A percentile compares a stretch with the other conserved stretches of the same genome.
These are phyloP conservation scores for Cardamine occulta DNA, from an alignment of 345 rosid species.

Conservation along the genomic window DNA sequence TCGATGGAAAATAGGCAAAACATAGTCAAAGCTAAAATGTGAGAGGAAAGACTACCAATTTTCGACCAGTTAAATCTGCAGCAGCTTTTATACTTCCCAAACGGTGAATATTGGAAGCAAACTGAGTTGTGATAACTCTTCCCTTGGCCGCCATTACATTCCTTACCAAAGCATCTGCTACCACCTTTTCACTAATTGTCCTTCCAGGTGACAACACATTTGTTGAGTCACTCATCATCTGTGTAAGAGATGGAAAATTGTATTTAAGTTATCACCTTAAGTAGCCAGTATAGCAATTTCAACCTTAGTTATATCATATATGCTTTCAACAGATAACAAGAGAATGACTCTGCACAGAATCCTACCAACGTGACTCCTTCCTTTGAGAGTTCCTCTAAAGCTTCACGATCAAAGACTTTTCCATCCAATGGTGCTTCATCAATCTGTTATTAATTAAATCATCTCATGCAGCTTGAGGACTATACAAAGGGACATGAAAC, in stretches of 20 bases:
- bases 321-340: slow-evolving; percentile 14
- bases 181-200: slow-evolving; percentile 83
- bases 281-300: slow-evolving; percentile 8
- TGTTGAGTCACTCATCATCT: slow-evolving; percentile 99
- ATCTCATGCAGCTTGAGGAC: slow-evolving; percentile 39
- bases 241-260: slow-evolving; percentile 14
- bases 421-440: slow-evolving; percentile 98
- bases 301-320: slow-evolving; percentile 7
- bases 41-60: slow-evolving; percentile 62
- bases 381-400: slow-evolving; percentile 88
- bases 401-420: slow-evolving; percentile 78
- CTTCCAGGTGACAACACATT: slow-evolving; percentile 96
- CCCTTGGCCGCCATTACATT: slow-evolving; percentile 85
- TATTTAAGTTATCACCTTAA: not conserved
- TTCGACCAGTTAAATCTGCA: slow-evolving; percentile 90
- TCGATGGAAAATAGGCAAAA: not conserved
- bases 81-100: slow-evolving; percentile 98
- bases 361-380: slow-evolving; percentile 97
- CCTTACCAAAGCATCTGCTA: slow-evolving; percentile 81
- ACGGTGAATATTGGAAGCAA: slow-evolving; percentile 96
- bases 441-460: slow-evolving; percentile 57
- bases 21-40: slow-evolving; percentile 4
- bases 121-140: slow-evolving; percentile 94
- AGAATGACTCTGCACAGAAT: slow-evolving; percentile 6
- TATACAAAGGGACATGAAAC: slow-evolving; percentile 9